A percentile compares a stretch with the other conserved stretches of the same genome.
These are phyloP conservation scores for Exophiala phaeomuriformis DNA, from an alignment of 2,329 filamentous ascomycete species.

Conservation along the genomic window DNA sequence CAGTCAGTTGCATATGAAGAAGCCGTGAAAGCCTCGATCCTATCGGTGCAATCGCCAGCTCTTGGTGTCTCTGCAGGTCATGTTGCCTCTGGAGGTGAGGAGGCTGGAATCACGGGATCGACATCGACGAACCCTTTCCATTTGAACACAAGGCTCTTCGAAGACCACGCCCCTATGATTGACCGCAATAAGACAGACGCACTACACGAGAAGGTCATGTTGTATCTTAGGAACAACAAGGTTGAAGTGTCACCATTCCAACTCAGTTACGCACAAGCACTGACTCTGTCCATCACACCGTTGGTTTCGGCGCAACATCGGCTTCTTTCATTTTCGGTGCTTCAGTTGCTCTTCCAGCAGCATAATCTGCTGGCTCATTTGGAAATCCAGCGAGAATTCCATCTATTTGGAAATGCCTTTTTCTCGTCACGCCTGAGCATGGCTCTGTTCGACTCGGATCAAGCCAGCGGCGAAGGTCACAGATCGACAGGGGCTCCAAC, in stretches of 20 bases:
- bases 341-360: slow-evolving; percentile 66
- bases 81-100: slow-evolving; percentile 2
- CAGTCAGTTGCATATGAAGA: slow-evolving; percentile 12
- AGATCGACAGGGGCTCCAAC: slow-evolving; percentile 63
- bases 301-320: slow-evolving; percentile 66
- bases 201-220: slow-evolving; percentile 7
- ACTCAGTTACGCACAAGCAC: slow-evolving; percentile 20
- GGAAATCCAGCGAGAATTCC: slow-evolving; percentile 67
- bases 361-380: slow-evolving; percentile 68
- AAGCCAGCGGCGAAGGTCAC: slow-evolving; percentile 69
- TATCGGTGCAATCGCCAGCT: slow-evolving; percentile 1
- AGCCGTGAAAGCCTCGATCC: slow-evolving; percentile 6
- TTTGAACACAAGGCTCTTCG: slow-evolving; percentile 8
- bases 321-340: slow-evolving; percentile 67
- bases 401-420: slow-evolving; percentile 74
- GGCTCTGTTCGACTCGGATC: slow-evolving; percentile 75
- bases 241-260: slow-evolving; percentile 11
- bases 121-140: slow-evolving; percentile 5
- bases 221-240: slow-evolving; percentile 5
- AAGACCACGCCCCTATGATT: not conserved
- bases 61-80: no score
- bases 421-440: slow-evolving; percentile 75
- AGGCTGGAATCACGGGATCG: not conserved
- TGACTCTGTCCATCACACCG: slow-evolving; percentile 65
- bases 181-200: slow-evolving; percentile 1